Evolutionary conservation across 306 rosid species (phyloP), one percentile per base, ranked within the genome.

Genomic region (Ceratonia siliqua): DNA sequence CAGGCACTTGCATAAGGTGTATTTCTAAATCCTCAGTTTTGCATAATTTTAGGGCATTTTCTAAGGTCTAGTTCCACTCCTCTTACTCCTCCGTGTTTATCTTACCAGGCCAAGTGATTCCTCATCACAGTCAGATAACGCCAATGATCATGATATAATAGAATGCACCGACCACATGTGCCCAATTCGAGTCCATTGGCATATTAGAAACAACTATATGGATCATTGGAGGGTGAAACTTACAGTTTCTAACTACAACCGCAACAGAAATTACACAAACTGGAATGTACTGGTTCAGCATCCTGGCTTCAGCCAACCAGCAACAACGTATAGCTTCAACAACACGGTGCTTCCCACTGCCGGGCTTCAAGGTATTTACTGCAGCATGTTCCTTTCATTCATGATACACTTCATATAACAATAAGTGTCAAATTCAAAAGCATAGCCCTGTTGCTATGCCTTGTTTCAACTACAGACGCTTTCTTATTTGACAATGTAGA

Each of bases 131-230:
- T 15, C 79, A 8, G 56, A 59, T 50, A 24, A 67, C 5, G 75
- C 6, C 1, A 21, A 28, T 17, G 38, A 80, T 53, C 20, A 28
- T 0, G 72, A 71, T 66, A 24, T 39, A 20, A 74, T 89, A 35
- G 69, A 70, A 78, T 90, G 98, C 79, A 89, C 87, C 0, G 85
- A 83, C 42, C 97, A 90, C 72, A 90, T 93, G 96, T 90, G 96
- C 75, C 98, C 91, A 7, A 64, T 89, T 81, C 82, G 78, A 81
- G 89, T 93, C 38, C 97, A 93, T 73, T 89, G 97, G 97, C 97
- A 93, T 83, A 27, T 90, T 56, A 89, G 83, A 80, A 86, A 69
- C 69, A 93, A 84, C 76, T 90, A 90, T 65, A 68, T 84, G 82
- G 63, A 82, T 49, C 79, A 89, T 3, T 89, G 98, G 98, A 89